Conservation (phyloP, 768 basidiomycete species). For the Pleurotus salmoneostramineus region DNA sequence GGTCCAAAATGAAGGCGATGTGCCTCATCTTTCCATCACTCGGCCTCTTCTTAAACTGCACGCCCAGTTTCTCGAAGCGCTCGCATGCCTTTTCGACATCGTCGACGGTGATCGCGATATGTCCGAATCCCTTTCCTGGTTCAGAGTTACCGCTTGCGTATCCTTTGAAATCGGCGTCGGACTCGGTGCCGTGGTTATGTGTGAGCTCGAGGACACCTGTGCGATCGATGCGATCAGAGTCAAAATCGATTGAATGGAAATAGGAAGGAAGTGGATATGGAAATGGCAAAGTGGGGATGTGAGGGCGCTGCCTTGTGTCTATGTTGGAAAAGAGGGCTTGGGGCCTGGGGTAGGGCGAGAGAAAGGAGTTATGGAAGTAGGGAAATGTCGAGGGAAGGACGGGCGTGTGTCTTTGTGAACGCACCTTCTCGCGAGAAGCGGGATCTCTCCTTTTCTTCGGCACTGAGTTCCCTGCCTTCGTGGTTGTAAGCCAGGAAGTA, state of each 20-base stretch:
- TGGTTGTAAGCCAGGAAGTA: slow-evolving; percentile 86
- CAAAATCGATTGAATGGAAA: neutral
- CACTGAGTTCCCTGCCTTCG: slow-evolving; percentile 42
- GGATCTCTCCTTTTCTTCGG: slow-evolving; percentile 48
- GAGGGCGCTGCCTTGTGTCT: neutral
- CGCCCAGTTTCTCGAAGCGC: slow-evolving; percentile 76
- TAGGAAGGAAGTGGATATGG: neutral
- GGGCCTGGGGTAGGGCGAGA: neutral
- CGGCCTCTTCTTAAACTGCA: slow-evolving; percentile 83
- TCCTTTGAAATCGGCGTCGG: slow-evolving; percentile 70
- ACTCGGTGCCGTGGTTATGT: slow-evolving; percentile 89
- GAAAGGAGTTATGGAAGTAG: neutral
- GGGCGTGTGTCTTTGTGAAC: neutral
- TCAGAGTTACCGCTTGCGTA: slow-evolving; percentile 87
- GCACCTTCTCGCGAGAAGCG: slow-evolving; percentile 66
- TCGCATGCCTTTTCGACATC: slow-evolving; percentile 81
- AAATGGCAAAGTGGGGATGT: neutral
- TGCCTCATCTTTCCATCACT: slow-evolving; percentile 83
- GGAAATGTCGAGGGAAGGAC: neutral
- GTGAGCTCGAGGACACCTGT: slow-evolving; percentile 80
- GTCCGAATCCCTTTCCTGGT: slow-evolving; percentile 77
- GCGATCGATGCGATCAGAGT: neutral
- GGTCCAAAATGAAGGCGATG: slow-evolving; percentile 83
- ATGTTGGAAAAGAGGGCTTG: neutral
- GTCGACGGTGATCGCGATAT: slow-evolving; percentile 84